Evolutionary conservation across 495 filamentous ascomycete genomes (phyloP).

Genomic region (Saxispiralis lemnorum): DNA sequence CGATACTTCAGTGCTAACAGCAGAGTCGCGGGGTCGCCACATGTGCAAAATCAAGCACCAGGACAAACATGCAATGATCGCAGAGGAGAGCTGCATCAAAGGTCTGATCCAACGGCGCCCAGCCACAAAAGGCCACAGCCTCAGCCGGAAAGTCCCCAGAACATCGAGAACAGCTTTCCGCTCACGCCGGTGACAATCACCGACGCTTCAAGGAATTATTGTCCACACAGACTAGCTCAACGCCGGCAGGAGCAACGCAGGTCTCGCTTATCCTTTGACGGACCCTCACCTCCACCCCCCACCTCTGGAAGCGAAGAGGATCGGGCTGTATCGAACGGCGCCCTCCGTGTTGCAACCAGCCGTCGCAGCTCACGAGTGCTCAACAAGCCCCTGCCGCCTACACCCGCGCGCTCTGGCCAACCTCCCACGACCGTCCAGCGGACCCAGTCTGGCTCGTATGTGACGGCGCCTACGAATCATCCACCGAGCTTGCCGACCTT

Average conservation of each 20-base stretch:
- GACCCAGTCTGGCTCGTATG: too few species aligned
- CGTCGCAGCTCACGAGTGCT: too few species aligned
- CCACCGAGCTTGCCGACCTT: background rate
- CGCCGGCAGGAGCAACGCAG: background rate
- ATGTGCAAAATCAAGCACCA: background rate
- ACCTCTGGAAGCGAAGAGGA: background rate
- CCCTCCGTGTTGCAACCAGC: background rate
- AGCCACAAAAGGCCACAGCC: background rate
- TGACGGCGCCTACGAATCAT: background rate
- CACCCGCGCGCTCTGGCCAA: background rate
- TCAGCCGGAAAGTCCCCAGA: too few species aligned
- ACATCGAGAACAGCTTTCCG: too few species aligned
- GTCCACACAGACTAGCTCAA: too few species aligned
- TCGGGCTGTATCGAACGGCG: background rate
- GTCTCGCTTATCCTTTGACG: background rate
- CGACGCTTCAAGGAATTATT: too few species aligned
- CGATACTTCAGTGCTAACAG: slow-evolving; percentile 11
- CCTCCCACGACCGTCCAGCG: too few species aligned
- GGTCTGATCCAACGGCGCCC: background rate
- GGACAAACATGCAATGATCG: background rate
- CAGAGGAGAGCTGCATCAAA: background rate
- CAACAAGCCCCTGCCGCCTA: background rate
- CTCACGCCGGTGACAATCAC: too few species aligned
- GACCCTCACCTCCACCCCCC: background rate
- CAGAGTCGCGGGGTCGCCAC: background rate